Evolutionary conservation across 2,329 filamentous ascomycete genomes (phyloP), one percentile per base, ranked within the genome.

Genomic region (Exophiala xenobiotica): DNA sequence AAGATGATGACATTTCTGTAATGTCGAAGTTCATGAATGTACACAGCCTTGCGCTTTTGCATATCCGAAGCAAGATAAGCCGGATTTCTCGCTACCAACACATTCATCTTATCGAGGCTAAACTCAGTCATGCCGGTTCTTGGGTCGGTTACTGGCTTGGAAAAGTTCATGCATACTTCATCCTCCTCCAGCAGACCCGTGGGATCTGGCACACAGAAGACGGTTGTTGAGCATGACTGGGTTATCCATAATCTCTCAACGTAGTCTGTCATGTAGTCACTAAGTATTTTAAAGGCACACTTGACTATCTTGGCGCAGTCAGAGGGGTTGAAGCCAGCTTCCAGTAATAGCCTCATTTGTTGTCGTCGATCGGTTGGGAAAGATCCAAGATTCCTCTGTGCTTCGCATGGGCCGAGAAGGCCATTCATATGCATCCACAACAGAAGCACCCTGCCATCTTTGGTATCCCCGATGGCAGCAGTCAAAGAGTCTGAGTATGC

Each of bases 1-100:
- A 85, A 84, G 0, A 85, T 71, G 11, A 82, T 75, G 0, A 84
- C 73, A 60, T 85, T 78, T 39, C 74, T 73, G 6, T 83, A 71
- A 58, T 81, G 74, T 0, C 74, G 71, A 0, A 85, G 70, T 42
- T 79, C 71, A 1, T 68, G 67, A 42, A 76, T 74, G 59, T 70
- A 77, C 0, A 80, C 72, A 1, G 76, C 75, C 24, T 64, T 63
- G 22, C 72, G 64, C 38, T 77, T 79, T 58, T 85, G 82, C 0
- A 85, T 78, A 59, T 85, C 82, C 1, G 78, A 83, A 1, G 74
- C 71, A 2, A 79, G 69, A 60, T 79, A 70, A 1, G 80, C 77
- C 2, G 82, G 82, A 29, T 80, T 74, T 14, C 82, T 74, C 9
- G 77, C 76, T 0, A 85, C 75, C 0, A 85, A 66, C 5, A 82